Evolutionary conservation across 345 rosid species (phyloP), one percentile per base, ranked within the genome.

Genomic region (Nephelium lappaceum): DNA sequence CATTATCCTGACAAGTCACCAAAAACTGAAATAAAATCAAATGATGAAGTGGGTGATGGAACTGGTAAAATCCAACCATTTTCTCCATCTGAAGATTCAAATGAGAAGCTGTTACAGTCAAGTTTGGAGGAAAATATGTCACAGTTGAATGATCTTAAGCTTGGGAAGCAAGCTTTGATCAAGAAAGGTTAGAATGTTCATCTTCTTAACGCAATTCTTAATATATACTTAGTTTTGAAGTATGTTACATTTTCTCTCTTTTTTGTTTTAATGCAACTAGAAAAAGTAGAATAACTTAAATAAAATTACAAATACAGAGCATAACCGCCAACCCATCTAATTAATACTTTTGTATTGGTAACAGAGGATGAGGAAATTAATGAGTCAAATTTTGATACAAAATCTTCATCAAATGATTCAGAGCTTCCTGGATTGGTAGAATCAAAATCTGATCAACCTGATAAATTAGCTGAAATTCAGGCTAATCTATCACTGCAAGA

Each of bases 161-260:
- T 67, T 63, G 75, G 47, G 80, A 58, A 74, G 25, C 81, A 77
- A 70, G 21, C 55, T 78, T 73, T 80, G 23, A 11, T 77, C n/a
- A 42, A 60, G n/a, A 57, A 64, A 88, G 90, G 90, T 85, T 39
- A 80, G 73, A 69, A 64, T 38, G 67, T 49, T 72, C 43, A n/a
- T 67, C 16, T 27, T 16, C 63, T 53, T 25, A 31, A 31, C 9
- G 5, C 23, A 39, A 67, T 39, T 7, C 74, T 70, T 70, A 3
- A 8, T 9, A 27, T 49, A 39, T 67, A 39, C 24, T 67, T 67
- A 38, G 19, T 10, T 25, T 69, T 8, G 10, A 38, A 67, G 49
- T n/a, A 41, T 41, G 71, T 41, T 70, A 61, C 25, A 12, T 31
- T 31, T 6, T 21, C 18, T 16, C 47, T 23, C 41, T 36, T 57